Conservation (phyloP, 352 stramenopile genomes). For the Globisporangium spinosum region DNA sequence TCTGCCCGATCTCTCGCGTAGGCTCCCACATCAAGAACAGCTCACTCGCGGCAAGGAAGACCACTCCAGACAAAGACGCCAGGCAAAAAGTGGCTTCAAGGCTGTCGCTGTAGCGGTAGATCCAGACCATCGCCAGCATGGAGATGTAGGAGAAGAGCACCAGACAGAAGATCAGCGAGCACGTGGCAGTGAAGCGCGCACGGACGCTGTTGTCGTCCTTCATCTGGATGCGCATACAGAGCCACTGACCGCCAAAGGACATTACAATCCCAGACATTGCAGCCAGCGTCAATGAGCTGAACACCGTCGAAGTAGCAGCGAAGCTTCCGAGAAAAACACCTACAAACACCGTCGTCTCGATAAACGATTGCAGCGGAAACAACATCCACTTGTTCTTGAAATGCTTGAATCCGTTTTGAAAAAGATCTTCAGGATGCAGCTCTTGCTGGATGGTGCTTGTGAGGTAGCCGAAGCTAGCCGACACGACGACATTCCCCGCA, state of each 20-base stretch:
- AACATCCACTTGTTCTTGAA: constrained; percentile 74
- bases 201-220: constrained; percentile 51
- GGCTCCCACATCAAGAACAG: constrained; percentile 82
- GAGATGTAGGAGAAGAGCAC: constrained; percentile 70
- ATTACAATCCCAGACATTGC: constrained; percentile 72
- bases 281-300: constrained; percentile 72
- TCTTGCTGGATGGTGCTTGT: constrained; percentile 63
- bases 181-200: constrained; percentile 65
- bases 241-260: constrained; percentile 64
- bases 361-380: constrained; percentile 74
- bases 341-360: constrained; percentile 65
- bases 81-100: constrained; percentile 84
- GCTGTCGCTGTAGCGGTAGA: constrained; percentile 84
- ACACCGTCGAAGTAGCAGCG: constrained; percentile 60
- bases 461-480: constrained; percentile 57
- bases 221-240: constrained; percentile 56
- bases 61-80: constrained; percentile 68
- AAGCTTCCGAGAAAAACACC: constrained; percentile 78
- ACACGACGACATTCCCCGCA: constrained; percentile 64
- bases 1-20: constrained; percentile 59
- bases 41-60: constrained; percentile 79
- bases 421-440: constrained; percentile 49
- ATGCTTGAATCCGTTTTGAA: constrained; percentile 45
- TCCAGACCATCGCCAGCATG: constrained; percentile 66
- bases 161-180: constrained; percentile 69